These are phyloP conservation scores for Pseudogymnoascus sp. DNA, from an alignment of 2,329 filamentous ascomycete genomes.

Conservation along the genomic window DNA sequence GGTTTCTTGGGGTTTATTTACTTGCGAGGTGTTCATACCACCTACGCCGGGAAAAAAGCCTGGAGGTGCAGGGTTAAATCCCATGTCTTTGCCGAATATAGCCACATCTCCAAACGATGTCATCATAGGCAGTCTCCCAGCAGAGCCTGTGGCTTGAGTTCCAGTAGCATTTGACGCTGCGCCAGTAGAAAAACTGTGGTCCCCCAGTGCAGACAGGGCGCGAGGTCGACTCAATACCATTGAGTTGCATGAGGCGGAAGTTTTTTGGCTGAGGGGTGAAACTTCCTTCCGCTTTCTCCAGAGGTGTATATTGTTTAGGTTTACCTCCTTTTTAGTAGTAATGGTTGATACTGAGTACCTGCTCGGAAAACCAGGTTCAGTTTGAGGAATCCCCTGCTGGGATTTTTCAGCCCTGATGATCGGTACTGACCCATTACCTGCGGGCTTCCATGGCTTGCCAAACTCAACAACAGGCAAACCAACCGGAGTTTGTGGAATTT, in stretches of 20 bases:
- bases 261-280: neutral
- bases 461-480: neutral
- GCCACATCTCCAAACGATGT: neutral
- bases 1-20: neutral
- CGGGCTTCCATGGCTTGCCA: neutral
- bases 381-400: neutral
- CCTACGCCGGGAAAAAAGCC: neutral
- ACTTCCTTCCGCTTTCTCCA: neutral
- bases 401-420: neutral
- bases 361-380: neutral
- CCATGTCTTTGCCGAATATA: neutral
- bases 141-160: neutral
- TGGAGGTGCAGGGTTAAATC: neutral
- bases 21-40: neutral
- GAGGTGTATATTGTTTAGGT: neutral
- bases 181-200: neutral
- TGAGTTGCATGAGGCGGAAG: neutral
- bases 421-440: neutral
- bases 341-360: neutral
- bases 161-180: neutral
- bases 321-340: neutral
- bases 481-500: neutral
- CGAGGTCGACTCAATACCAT: neutral
- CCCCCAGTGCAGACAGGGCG: neutral
- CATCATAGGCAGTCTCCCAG: neutral